phyloP scores from a whole-genome alignment of 164 flowering plant species.

The Liriodendron chinense region DNA sequence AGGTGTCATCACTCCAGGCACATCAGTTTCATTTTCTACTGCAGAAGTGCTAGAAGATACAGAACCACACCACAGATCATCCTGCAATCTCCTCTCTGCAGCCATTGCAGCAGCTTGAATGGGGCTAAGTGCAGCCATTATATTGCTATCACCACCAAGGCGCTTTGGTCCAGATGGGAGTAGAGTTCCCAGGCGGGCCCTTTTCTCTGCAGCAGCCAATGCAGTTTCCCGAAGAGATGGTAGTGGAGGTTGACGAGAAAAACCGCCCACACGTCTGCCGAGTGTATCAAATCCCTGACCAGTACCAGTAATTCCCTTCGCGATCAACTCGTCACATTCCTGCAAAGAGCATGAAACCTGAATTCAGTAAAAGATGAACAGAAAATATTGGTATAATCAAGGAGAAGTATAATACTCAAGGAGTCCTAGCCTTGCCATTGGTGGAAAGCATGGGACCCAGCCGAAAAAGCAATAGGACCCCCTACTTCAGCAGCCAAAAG shows the following conservation, averaged over 20 bases:
- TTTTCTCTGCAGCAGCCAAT: conserved; percentile 73
- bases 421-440: neutral
- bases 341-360: conserved; percentile 18
- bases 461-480: too few species aligned
- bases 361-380: neutral
- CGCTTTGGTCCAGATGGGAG: conserved; percentile 84
- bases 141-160: conserved; percentile 80
- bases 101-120: conserved; percentile 99
- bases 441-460: neutral
- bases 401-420: neutral
- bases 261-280: conserved; percentile 86
- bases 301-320: conserved; percentile 74
- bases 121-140: conserved; percentile 88
- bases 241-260: conserved; percentile 63
- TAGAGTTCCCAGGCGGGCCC: conserved; percentile 53
- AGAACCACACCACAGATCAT: conserved; percentile 94
- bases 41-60: conserved; percentile 34
- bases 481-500: too few species aligned
- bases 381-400: neutral
- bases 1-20: conserved; percentile 10
- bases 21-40: conserved; percentile 32
- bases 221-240: conserved; percentile 70
- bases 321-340: conserved; percentile 91
- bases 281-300: conserved; percentile 88
- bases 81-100: conserved; percentile 89